Conservation (phyloP, 2,329 filamentous ascomycete genomes). For the Ophiostoma himal-ulmi region DNA sequence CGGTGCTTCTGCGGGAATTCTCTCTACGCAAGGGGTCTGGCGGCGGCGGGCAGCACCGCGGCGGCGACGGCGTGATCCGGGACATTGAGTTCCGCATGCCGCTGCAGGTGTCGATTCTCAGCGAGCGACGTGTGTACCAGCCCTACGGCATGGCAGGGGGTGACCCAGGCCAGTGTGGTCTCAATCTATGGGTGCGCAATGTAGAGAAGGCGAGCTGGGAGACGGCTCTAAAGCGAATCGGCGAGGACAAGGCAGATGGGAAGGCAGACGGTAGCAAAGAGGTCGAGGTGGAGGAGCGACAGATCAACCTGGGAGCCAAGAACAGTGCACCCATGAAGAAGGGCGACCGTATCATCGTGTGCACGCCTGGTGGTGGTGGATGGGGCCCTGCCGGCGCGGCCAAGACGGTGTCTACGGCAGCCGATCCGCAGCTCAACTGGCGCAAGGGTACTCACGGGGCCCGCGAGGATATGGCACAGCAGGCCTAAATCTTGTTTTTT, state of each 20-base stretch:
- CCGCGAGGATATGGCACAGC: conserved; percentile 54
- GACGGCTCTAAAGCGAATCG: conserved; percentile 38
- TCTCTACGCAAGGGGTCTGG: conserved; percentile 31
- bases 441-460: conserved; percentile 52
- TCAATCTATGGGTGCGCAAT: conserved; percentile 81
- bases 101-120: conserved; percentile 71
- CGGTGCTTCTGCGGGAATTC: conserved; percentile 33
- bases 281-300: conserved; percentile 26
- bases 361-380: conserved; percentile 72
- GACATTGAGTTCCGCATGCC: conserved; percentile 45
- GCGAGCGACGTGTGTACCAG: conserved; percentile 66
- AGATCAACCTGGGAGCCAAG: conserved; percentile 67
- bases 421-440: conserved; percentile 53
- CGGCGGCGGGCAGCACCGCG: conserved; percentile 30
- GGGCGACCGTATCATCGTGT: conserved; percentile 71
- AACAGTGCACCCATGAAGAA: conserved; percentile 71
- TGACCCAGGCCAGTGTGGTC: conserved; percentile 67
- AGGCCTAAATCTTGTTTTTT: conserved; percentile 38
- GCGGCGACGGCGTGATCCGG: conserved; percentile 34
- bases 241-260: background rate
- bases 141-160: conserved; percentile 84
- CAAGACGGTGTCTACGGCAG: conserved; percentile 42
- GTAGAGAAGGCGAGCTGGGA: conserved; percentile 54
- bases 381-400: conserved; percentile 61
- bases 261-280: background rate